Base-by-base conservation (phyloP, 192 early-diverging fungal species). In the Paraglomus occultum region DNA sequence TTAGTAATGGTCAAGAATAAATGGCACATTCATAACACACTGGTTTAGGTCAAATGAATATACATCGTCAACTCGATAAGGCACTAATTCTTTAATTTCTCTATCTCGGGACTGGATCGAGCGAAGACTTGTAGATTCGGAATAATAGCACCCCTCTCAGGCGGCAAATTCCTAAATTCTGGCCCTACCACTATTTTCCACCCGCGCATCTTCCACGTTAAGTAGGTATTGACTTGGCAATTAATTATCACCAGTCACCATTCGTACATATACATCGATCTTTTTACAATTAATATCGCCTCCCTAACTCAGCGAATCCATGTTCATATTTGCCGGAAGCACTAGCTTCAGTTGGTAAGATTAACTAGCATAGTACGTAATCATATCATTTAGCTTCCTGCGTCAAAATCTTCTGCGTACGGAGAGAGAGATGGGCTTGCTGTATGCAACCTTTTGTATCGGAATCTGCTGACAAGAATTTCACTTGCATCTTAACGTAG, bases 191-290 rank as follows among this genome's bases (percentile, higher is more conserved):
- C 94, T 47, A 93, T 89, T 95, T 84, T 38, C 95, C 96, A 51
- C 91, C 91, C n/a, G 90, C 89, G 51, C 89, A 91, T 58, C 98
- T 98, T 48, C 93, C 94, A 64, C 95, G 95, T 71, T 94, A 89
- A 10, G 83, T 89, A 42, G 96, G 96, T 77, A 99, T 99, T 6
- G 94, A 90, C 46, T 89, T 86, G 2, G 97, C 97, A 1, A 96
- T 99, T 1, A 90, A 73, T 97, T 97, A 81, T 99, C 97, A 57
- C 97, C 97, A 3, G 97, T 99, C 20, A 99, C 95, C 97, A 99
- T 99, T 15, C 96, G 90, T 52, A 99, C 93, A 80, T 90, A 85
- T 31, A 99, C 91, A 57, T 96, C 95, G 22, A 96, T 96, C 39
- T 85, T 82, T 74, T 89, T 88, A 75, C 95, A 98, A 17, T 82